Evolutionary conservation across 176 grass and related monocot species (phyloP).

Genomic region (Pontederia paniculata): DNA sequence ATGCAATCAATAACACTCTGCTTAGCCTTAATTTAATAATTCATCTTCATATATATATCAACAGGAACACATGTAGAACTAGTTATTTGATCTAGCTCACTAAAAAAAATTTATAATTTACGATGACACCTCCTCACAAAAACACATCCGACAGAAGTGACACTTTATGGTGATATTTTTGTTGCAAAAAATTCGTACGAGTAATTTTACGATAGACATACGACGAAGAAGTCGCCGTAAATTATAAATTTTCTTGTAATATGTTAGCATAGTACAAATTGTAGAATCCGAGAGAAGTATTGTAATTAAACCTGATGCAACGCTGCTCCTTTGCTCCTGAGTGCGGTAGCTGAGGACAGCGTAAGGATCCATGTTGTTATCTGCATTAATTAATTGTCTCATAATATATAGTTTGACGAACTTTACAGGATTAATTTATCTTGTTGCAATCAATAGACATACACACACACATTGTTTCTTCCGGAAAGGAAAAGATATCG

Average conservation of each 20-base stretch:
- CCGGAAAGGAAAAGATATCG: not conserved
- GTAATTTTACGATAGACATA: not conserved
- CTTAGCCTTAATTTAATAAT: not conserved
- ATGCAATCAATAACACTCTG: not conserved
- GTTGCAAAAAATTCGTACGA: no score
- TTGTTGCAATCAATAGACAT: no score
- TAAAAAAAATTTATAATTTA: no score
- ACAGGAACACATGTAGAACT: no score
- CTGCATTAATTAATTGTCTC: not conserved
- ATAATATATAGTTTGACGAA: not conserved
- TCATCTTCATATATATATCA: not conserved
- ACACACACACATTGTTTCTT: no score
- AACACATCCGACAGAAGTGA: no score
- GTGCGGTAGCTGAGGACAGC: slow-evolving; percentile 60
- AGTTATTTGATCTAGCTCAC: no score
- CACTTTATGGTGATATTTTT: no score
- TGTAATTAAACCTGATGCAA: slow-evolving; percentile 43
- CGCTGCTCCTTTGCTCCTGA: slow-evolving; percentile 84
- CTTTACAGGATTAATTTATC: not conserved
- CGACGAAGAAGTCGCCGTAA: not conserved
- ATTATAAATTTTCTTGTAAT: no score
- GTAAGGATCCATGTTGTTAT: slow-evolving; percentile 72
- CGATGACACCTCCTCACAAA: no score
- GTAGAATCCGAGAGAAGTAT: not conserved
- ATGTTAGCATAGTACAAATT: not conserved